Percentiles rank a stretch among this genome's conserved stretches.
phyloP scores from a whole-genome alignment of 2,329 filamentous ascomycete genomes.

The Neofusicoccum ribis region DNA sequence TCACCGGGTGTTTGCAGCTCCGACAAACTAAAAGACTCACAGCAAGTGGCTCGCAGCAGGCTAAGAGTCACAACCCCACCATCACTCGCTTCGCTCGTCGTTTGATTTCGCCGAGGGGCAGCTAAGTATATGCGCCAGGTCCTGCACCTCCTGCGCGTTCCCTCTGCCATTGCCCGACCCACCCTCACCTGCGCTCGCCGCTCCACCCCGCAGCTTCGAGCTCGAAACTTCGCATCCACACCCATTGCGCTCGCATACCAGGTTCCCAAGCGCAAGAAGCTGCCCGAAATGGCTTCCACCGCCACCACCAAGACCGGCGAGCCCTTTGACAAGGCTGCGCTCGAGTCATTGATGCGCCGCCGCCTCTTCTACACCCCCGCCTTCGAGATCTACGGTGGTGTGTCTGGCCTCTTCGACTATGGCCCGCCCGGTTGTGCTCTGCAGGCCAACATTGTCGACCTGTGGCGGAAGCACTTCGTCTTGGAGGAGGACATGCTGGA shows the following conservation, averaged over 20 bases:
- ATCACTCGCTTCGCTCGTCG: slow-evolving; percentile 8
- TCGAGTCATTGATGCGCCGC: slow-evolving; percentile 74
- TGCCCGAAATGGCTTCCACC: slow-evolving; percentile 51
- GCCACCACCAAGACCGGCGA: slow-evolving; percentile 73
- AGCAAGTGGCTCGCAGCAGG: neutral
- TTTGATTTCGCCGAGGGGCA: slow-evolving; percentile 26
- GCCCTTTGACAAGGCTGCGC: slow-evolving; percentile 76
- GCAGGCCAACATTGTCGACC: slow-evolving; percentile 82
- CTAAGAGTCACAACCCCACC: slow-evolving; percentile 14
- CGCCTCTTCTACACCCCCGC: slow-evolving; percentile 84
- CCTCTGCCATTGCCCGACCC: slow-evolving; percentile 24
- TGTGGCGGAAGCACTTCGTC: slow-evolving; percentile 91
- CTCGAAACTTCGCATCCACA: slow-evolving; percentile 37
- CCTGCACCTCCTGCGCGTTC: slow-evolving; percentile 40
- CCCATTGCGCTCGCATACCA: slow-evolving; percentile 32
- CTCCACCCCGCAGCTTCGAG: slow-evolving; percentile 29
- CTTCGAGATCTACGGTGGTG: slow-evolving; percentile 92
- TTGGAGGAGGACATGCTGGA: slow-evolving; percentile 91
- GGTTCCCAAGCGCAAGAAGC: slow-evolving; percentile 27
- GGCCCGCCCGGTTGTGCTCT: slow-evolving; percentile 85
- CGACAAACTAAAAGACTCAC: slow-evolving; percentile 9
- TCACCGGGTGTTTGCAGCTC: slow-evolving; percentile 10
- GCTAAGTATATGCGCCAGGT: slow-evolving; percentile 42
- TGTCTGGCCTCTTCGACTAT: slow-evolving; percentile 89
- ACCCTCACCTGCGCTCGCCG: slow-evolving; percentile 25